Percentiles rank a stretch among this genome's conserved stretches.
phyloP scores from a whole-genome alignment of 2,329 filamentous ascomycete species.

The Aspergillus alliaceus region DNA sequence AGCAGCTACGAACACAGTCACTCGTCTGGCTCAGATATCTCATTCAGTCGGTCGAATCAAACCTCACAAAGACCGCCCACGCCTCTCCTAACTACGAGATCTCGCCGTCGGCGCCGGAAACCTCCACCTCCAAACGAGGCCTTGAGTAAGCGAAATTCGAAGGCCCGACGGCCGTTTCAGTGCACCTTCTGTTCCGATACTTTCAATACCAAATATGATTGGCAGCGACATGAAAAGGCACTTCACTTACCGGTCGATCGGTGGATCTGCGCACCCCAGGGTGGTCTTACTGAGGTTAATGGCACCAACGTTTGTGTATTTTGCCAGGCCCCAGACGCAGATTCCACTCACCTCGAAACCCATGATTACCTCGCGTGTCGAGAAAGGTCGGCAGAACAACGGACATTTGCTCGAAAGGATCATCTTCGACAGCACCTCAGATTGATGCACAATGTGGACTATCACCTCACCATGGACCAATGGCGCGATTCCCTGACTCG shows the following conservation, averaged over 20 bases:
- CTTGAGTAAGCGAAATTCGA: not conserved
- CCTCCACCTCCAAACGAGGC: not conserved
- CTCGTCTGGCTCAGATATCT: constrained; percentile 52
- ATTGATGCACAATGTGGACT: constrained; percentile 55
- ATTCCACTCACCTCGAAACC: constrained; percentile 52
- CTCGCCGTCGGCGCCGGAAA: constrained; percentile 30
- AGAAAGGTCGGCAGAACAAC: constrained; percentile 55
- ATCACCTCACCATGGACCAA: constrained; percentile 51
- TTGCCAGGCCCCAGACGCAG: not conserved
- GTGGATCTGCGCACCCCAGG: constrained; percentile 54
- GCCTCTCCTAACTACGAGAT: constrained; percentile 1
- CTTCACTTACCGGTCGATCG: constrained; percentile 52
- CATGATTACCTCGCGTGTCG: constrained; percentile 58
- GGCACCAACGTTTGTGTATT: constrained; percentile 11
- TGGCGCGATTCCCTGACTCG: constrained; percentile 54
- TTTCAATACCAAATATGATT: constrained; percentile 48
- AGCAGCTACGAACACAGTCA: constrained; percentile 52
- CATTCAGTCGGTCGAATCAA: constrained; percentile 27
- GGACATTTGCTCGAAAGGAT: constrained; percentile 61
- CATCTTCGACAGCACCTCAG: constrained; percentile 58
- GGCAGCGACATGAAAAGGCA: constrained; percentile 49
- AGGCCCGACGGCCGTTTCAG: constrained; percentile 23
- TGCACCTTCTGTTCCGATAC: constrained; percentile 49
- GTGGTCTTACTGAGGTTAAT: constrained; percentile 30
- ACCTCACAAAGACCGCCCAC: constrained; percentile 12